Conservation (phyloP, 2,329 filamentous ascomycete genomes). For the Chaetothyriales sp. region DNA sequence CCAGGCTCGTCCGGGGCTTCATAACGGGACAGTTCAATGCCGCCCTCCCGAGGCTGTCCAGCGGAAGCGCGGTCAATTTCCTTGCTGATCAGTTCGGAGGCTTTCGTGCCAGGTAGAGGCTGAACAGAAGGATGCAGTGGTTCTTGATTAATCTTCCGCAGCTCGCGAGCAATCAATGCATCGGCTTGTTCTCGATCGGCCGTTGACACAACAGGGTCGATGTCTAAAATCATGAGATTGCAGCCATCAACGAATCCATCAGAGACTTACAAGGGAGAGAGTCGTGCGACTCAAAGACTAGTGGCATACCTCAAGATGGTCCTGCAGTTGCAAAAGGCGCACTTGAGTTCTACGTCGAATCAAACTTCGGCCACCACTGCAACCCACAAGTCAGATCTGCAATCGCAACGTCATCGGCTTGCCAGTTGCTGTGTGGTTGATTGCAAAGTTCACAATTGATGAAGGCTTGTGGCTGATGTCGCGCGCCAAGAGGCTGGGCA, state of each 20-base stretch:
- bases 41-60: slow-evolving; percentile 42
- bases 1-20: slow-evolving; percentile 53
- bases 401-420: neutral
- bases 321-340: neutral
- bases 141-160: slow-evolving; percentile 34
- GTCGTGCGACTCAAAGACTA: slow-evolving; percentile 57
- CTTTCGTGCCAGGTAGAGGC: slow-evolving; percentile 35
- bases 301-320: slow-evolving; percentile 39
- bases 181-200: slow-evolving; percentile 49
- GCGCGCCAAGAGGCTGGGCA: no score
- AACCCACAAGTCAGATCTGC: neutral
- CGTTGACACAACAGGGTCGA: slow-evolving; percentile 56
- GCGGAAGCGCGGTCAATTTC: slow-evolving; percentile 54
- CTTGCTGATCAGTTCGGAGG: slow-evolving; percentile 49
- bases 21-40: slow-evolving; percentile 68
- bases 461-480: neutral
- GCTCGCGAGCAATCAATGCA: slow-evolving; percentile 54
- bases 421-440: neutral
- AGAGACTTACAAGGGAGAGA: slow-evolving; percentile 13
- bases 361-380: neutral
- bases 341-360: neutral
- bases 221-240: slow-evolving; percentile 41
- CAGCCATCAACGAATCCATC: neutral
- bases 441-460: no score
- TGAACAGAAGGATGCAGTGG: slow-evolving; percentile 46